Conservation (phyloP, 176 grass and related monocot species). For the Miscanthus lutarioriparius region DNA sequence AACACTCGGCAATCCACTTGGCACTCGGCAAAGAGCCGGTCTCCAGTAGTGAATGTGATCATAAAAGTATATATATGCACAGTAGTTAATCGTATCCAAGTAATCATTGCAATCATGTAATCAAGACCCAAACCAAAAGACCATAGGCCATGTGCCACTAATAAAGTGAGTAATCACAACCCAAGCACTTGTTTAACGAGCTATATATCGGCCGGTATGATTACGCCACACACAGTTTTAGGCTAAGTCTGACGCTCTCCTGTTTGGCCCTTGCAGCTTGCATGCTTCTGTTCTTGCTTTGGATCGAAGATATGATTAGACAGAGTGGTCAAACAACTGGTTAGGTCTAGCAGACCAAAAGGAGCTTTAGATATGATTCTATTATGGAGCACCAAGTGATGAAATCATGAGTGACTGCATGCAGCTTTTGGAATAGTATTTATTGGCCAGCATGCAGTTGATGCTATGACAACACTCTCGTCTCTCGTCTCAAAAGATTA, state of each 20-base stretch:
- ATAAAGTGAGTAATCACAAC: slow-evolving; percentile 22
- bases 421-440: not conserved
- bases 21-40: no score
- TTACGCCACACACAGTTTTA: not conserved
- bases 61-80: not conserved
- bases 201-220: not conserved
- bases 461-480: not conserved
- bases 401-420: slow-evolving; percentile 33
- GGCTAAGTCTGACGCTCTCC: not conserved
- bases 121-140: slow-evolving; percentile 11
- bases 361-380: slow-evolving; percentile 25
- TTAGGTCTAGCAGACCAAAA: slow-evolving; percentile 33
- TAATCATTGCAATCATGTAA: slow-evolving; percentile 37
- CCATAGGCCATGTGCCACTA: not conserved
- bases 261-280: not conserved
- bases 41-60: no score
- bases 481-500: not conserved
- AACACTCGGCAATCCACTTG: no score
- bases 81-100: not conserved
- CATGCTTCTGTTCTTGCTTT: slow-evolving; percentile 34
- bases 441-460: slow-evolving; percentile 1
- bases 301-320: slow-evolving; percentile 27
- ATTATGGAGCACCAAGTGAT: slow-evolving; percentile 17
- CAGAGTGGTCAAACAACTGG: slow-evolving; percentile 25
- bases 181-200: slow-evolving; percentile 25